Evolutionary conservation across 2,329 filamentous ascomycete species (phyloP).

Genomic region (Ramichloridium luteum): DNA sequence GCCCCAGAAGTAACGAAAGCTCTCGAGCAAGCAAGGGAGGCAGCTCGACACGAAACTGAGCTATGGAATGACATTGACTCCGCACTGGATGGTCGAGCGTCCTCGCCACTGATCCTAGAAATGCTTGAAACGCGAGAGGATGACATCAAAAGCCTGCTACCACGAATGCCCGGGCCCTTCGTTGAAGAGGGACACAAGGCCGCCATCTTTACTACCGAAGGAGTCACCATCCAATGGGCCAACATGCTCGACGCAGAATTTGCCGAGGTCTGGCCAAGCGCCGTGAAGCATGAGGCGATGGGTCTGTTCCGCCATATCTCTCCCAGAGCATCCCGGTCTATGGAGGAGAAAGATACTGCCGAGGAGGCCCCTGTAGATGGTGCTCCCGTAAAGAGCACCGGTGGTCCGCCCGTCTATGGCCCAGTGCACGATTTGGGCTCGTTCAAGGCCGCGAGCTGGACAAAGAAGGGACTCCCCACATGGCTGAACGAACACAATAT

Average conservation of each 20-base stretch:
- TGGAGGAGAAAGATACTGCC: background rate
- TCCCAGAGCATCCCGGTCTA: conserved; percentile 3
- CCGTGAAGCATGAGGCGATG: conserved; percentile 21
- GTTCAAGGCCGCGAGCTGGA: background rate
- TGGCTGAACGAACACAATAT: no score
- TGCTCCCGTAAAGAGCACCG: background rate
- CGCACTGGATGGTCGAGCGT: no score
- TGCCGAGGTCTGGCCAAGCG: conserved; percentile 24
- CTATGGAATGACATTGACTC: no score
- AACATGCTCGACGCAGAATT: conserved; percentile 28
- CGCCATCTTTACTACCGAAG: conserved; percentile 17
- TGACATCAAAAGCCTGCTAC: background rate
- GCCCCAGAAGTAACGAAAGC: no score
- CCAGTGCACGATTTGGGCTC: background rate
- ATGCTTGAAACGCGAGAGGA: background rate
- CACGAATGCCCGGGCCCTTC: background rate
- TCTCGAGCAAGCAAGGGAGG: no score
- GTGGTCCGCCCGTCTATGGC: background rate
- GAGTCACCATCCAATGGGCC: conserved; percentile 25
- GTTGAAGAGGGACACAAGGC: conserved; percentile 5
- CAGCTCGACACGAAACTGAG: no score
- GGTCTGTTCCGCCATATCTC: conserved; percentile 18
- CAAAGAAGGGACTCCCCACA: no score
- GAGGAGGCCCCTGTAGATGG: background rate
- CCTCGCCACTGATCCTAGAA: no score